phyloP scores from a whole-genome alignment of 2,329 filamentous ascomycete genomes.

The Phyllosticta ampelicida region DNA sequence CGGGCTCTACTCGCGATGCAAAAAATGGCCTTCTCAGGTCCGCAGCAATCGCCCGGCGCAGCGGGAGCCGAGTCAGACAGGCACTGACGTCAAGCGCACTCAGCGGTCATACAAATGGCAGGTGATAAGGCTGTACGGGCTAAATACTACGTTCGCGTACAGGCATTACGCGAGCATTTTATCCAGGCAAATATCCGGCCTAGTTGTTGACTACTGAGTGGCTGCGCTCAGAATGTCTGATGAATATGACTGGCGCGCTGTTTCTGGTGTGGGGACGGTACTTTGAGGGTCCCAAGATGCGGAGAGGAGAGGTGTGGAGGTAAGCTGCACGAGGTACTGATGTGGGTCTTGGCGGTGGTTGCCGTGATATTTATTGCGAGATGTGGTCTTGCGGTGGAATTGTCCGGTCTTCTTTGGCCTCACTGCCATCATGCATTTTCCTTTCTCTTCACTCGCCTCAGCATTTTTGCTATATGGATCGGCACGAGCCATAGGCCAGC shows the following conservation, averaged over 20 bases:
- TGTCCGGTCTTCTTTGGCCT: neutral
- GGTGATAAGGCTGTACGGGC: neutral
- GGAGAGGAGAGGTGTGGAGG: neutral
- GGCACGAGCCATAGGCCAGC: slow-evolving; percentile 37
- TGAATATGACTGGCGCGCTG: no score
- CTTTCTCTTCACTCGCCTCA: neutral
- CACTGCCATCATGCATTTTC: neutral
- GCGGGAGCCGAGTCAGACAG: neutral
- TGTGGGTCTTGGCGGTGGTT: neutral
- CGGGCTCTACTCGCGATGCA: no score
- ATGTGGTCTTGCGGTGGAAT: neutral
- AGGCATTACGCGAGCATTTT: neutral
- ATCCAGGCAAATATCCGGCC: neutral
- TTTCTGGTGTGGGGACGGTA: no score
- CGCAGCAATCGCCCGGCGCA: neutral
- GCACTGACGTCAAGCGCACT: neutral
- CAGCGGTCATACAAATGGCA: neutral
- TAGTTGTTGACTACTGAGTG: neutral
- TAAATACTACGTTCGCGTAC: neutral
- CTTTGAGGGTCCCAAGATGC: neutral
- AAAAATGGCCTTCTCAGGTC: neutral
- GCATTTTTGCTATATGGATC: neutral
- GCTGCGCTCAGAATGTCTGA: neutral
- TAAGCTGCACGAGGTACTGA: neutral
- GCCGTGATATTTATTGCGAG: neutral